These are phyloP conservation scores for Bonia amplexicaulis DNA, from an alignment of 176 grass and related monocot species.

Conservation along the genomic window DNA sequence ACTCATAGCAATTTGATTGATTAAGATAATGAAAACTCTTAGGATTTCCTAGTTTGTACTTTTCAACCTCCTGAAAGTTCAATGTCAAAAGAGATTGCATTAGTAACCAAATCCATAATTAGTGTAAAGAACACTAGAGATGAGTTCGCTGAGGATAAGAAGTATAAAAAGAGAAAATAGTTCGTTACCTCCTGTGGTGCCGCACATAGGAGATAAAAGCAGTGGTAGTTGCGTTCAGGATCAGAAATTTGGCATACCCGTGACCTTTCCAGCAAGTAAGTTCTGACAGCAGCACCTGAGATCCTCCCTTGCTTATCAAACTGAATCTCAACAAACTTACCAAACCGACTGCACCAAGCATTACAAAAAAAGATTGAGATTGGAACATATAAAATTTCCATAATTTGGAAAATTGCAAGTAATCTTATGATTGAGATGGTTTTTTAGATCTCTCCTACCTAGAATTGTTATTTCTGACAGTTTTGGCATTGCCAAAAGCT, in stretches of 20 bases:
- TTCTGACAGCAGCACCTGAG: slow-evolving; percentile 96
- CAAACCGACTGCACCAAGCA: slow-evolving; percentile 82
- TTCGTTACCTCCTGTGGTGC: slow-evolving; percentile 81
- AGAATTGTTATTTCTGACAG: slow-evolving; percentile 97
- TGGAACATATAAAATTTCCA: slow-evolving; percentile 25
- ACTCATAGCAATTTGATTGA: slow-evolving; percentile 96
- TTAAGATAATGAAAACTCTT: slow-evolving; percentile 94
- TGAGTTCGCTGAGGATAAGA: slow-evolving; percentile 14
- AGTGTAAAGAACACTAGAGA: slow-evolving; percentile 21
- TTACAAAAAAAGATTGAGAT: slow-evolving; percentile 25
- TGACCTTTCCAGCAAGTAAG: slow-evolving; percentile 94
- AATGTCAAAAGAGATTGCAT: slow-evolving; percentile 27
- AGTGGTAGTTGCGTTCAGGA: slow-evolving; percentile 97
- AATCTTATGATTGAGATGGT: slow-evolving; percentile 3
- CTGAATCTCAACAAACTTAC: slow-evolving; percentile 99
- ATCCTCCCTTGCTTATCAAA: slow-evolving; percentile 96
- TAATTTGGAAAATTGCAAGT: slow-evolving; percentile 11
- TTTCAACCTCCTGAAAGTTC: slow-evolving; percentile 65
- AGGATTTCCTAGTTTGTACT: slow-evolving; percentile 84
- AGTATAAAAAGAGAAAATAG: slow-evolving; percentile 21
- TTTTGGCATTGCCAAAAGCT: slow-evolving; percentile 99
- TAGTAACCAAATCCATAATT: slow-evolving; percentile 19
- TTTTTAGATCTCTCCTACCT: slow-evolving; percentile 49
- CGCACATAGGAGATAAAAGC: slow-evolving; percentile 97
- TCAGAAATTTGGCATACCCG: slow-evolving; percentile 95